Conservation (phyloP, 495 filamentous ascomycete genomes). For the Aspergillus sclerotioniger region DNA sequence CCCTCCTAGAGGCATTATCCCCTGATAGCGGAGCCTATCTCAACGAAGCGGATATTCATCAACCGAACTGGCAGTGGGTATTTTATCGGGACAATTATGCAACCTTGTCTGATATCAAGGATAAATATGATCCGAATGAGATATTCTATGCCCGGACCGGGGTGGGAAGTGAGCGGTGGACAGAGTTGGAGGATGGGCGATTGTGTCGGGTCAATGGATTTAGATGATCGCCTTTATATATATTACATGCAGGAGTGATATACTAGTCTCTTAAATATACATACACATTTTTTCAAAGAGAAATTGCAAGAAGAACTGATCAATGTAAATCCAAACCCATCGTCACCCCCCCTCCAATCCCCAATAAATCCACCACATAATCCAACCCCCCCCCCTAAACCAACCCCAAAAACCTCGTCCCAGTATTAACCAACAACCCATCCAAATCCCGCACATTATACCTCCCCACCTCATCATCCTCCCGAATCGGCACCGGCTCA, state of each 20-base stretch:
- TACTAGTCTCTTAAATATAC: too few species aligned
- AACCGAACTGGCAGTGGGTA: slow-evolving; percentile 40
- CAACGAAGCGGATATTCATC: slow-evolving; percentile 31
- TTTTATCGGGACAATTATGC: slow-evolving; percentile 44
- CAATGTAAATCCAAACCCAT: too few species aligned
- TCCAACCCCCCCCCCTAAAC: too few species aligned
- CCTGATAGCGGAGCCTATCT: slow-evolving; percentile 13
- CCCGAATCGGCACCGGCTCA: slow-evolving; percentile 31
- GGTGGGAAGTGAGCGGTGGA: slow-evolving; percentile 35
- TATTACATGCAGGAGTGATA: too few species aligned
- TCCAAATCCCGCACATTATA: slow-evolving; percentile 42
- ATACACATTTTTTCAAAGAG: too few species aligned
- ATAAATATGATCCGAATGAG: slow-evolving; percentile 46
- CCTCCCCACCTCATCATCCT: slow-evolving; percentile 37
- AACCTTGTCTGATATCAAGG: slow-evolving; percentile 31
- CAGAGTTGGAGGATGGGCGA: neutral
- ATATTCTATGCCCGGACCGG: slow-evolving; percentile 54
- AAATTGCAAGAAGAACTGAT: too few species aligned
- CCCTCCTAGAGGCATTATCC: neutral
- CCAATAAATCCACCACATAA: too few species aligned
- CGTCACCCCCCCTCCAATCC: too few species aligned
- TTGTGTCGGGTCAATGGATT: neutral
- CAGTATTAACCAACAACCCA: slow-evolving; percentile 34
- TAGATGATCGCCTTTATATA: too few species aligned
- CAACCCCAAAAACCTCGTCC: slow-evolving; percentile 31